phyloP scores from a whole-genome alignment of 495 filamentous ascomycete genomes.

The Podospora australis region DNA sequence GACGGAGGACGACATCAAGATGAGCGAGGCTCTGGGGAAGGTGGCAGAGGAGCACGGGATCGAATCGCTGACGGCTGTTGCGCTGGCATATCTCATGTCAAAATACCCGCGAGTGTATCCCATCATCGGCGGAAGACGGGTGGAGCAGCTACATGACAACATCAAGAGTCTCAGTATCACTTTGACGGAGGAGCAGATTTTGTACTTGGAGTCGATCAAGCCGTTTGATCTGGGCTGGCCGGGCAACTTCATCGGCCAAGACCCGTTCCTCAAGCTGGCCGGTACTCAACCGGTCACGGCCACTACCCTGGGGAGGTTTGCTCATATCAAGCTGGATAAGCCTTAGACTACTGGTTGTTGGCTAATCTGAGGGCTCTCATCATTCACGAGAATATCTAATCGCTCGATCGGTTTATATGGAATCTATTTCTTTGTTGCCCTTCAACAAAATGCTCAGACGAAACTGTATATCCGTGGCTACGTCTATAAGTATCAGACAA shows the following conservation, averaged over 20 bases:
- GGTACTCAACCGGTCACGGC: too few species aligned
- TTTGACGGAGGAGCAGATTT: slow-evolving; percentile 50
- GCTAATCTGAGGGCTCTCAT: too few species aligned
- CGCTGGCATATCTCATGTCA: slow-evolving; percentile 46
- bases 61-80: slow-evolving; percentile 34
- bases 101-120: slow-evolving; percentile 44
- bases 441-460: too few species aligned
- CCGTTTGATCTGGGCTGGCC: slow-evolving; percentile 51
- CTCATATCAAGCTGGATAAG: too few species aligned
- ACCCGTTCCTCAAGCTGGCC: too few species aligned
- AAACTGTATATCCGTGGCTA: too few species aligned
- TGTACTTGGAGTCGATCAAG: slow-evolving; percentile 44
- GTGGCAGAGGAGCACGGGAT: slow-evolving; percentile 44
- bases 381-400: too few species aligned
- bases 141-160: slow-evolving; percentile 58
- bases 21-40: slow-evolving; percentile 41
- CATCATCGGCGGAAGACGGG: slow-evolving; percentile 48
- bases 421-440: too few species aligned
- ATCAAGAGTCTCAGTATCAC: slow-evolving; percentile 50
- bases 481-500: too few species aligned
- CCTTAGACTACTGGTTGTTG: too few species aligned
- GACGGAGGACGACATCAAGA: slow-evolving; percentile 26
- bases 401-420: too few species aligned
- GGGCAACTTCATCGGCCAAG: slow-evolving; percentile 36
- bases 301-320: too few species aligned